Evolutionary conservation across 2,329 filamentous ascomycete genomes (phyloP).

Genomic region (Calycina marina): DNA sequence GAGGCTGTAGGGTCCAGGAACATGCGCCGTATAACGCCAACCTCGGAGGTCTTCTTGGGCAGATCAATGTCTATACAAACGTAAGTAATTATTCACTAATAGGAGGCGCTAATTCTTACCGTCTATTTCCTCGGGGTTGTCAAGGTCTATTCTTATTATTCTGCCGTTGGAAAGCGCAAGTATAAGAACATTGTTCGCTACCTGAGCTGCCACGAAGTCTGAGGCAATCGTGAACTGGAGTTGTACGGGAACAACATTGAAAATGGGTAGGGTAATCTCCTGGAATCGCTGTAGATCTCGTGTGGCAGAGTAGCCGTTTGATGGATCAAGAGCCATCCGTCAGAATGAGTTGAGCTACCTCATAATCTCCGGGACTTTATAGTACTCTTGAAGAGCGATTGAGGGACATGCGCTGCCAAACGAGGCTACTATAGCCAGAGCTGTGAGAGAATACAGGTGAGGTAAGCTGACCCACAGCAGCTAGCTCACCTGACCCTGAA

Average conservation of each 20-base stretch:
- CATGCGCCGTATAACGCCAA: constrained; percentile 85
- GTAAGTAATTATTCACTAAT: constrained; percentile 1
- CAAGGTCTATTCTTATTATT: constrained; percentile 85
- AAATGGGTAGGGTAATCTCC: constrained; percentile 64
- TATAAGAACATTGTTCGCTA: constrained; percentile 92
- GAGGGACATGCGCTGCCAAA: too few relatives aligned
- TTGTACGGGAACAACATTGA: constrained; percentile 84
- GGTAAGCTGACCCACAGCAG: too few relatives aligned
- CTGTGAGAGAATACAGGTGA: too few relatives aligned
- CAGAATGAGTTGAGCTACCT: constrained; percentile 14
- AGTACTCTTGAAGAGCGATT: too few relatives aligned
- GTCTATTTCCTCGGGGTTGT: constrained; percentile 90
- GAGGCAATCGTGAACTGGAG: constrained; percentile 89
- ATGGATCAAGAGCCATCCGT: constrained; percentile 54
- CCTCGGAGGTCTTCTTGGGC: constrained; percentile 80
- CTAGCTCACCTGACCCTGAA: too few relatives aligned
- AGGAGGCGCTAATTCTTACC: constrained; percentile 31
- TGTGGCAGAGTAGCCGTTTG: constrained; percentile 59
- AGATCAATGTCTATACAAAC: constrained; percentile 70
- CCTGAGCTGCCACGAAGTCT: constrained; percentile 90
- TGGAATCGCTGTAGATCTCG: constrained; percentile 43
- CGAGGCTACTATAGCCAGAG: too few relatives aligned
- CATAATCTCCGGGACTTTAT: constrained; percentile 17
- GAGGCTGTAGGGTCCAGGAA: constrained; percentile 96
- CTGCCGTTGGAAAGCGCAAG: constrained; percentile 83